phyloP scores from a whole-genome alignment of 2,329 filamentous ascomycete genomes.

The Seiridium cupressi region DNA sequence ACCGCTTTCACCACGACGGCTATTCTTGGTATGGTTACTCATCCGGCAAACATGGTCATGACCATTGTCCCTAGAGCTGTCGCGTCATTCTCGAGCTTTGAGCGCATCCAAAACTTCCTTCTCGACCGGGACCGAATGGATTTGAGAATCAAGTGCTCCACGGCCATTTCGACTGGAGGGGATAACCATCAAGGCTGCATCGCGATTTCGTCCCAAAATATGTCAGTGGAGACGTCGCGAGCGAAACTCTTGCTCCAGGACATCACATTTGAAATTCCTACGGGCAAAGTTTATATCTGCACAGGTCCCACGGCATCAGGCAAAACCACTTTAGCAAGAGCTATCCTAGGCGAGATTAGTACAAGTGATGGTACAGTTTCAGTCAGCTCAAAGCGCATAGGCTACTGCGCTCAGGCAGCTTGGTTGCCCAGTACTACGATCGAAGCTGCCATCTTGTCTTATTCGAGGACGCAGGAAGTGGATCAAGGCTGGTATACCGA shows the following conservation, averaged over 20 bases:
- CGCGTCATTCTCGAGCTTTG: slow-evolving; percentile 30
- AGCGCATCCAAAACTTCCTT: slow-evolving; percentile 35
- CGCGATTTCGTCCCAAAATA: neutral
- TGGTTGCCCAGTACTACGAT: slow-evolving; percentile 35
- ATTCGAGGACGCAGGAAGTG: slow-evolving; percentile 3
- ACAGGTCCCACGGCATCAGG: slow-evolving; percentile 24
- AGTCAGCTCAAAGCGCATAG: slow-evolving; percentile 24
- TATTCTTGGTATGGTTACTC: slow-evolving; percentile 35
- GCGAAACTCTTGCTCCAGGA: slow-evolving; percentile 7
- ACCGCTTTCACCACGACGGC: slow-evolving; percentile 40
- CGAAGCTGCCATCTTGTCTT: slow-evolving; percentile 25
- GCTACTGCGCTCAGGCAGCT: slow-evolving; percentile 34
- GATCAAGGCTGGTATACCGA: slow-evolving; percentile 27
- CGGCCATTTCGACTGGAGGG: too few species aligned
- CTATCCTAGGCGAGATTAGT: slow-evolving; percentile 18
- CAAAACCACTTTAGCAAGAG: slow-evolving; percentile 21
- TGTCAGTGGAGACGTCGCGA: neutral
- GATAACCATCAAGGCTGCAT: too few species aligned
- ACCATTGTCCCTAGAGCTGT: slow-evolving; percentile 34
- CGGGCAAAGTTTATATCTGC: slow-evolving; percentile 21
- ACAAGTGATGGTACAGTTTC: slow-evolving; percentile 21
- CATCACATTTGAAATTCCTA: slow-evolving; percentile 20
- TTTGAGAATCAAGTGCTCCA: neutral
- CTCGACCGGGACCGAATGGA: slow-evolving; percentile 11
- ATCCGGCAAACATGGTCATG: slow-evolving; percentile 43